Evolutionary conservation across 768 basidiomycete genomes (phyloP), one percentile per base, ranked within the genome.

Genomic region (Fistulinella prunicolor): DNA sequence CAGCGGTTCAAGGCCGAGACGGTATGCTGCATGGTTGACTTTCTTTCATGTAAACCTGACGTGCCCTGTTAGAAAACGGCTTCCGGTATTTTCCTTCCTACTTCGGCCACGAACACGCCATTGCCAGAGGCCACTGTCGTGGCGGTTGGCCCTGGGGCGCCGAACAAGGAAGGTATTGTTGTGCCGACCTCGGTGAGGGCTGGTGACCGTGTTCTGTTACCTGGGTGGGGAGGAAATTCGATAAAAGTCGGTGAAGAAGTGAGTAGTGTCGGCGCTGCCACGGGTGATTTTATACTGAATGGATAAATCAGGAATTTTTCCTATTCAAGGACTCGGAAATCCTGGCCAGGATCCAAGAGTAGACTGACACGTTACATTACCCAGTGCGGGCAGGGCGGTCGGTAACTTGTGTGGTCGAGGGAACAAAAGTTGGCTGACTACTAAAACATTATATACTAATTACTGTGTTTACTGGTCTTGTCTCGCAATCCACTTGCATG

Each of bases 171-270:
- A 2, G 95, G 95, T 28, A 65, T 75, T 10, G 44, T 95, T 9
- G 70, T 86, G 16, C 88, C 92, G 3, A 81, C 85, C 6, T 66
- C 73, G 16, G 94, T 98, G 39, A 83, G 86, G 72, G 78, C 87
- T 16, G 95, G 95, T 32, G 96, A 98, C 73, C 79, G 89, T 9
- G 94, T 98, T 14, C 76, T 99, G 43, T 74, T 99, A 4, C 95
- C 96, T 12, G 91, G 90, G 6, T 99, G 95, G 90, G 96, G 96
- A 44, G 96, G 96, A 10, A 94, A 85, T 63, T 67, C 89, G 14
- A 93, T 99, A 70, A 99, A 99, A 73, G 82, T 98, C 40, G 94
- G 94, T 34, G 96, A 98, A 21, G 94, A 97, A 67, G 95, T 93
- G 61, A 50, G 87, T 78, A 4, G 20, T 30, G 16, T 19, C 17